phyloP scores from a whole-genome alignment of 768 basidiomycete genomes.

The Lactarius indigo region DNA sequence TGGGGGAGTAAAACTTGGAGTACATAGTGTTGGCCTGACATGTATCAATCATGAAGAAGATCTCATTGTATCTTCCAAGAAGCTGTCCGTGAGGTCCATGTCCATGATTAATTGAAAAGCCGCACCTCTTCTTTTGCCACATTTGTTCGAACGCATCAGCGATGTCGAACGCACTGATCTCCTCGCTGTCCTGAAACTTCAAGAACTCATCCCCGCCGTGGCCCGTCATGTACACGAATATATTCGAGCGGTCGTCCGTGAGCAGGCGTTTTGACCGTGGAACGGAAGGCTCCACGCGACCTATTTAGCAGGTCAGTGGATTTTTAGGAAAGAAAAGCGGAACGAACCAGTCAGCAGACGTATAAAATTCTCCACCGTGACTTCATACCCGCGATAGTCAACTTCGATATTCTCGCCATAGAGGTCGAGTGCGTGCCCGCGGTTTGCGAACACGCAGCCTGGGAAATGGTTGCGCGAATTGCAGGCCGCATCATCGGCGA shows the following conservation, averaged over 20 bases:
- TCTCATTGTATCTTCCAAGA: conserved; percentile 75
- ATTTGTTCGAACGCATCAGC: conserved; percentile 98
- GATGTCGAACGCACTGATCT: conserved; percentile 95
- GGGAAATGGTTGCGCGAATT: conserved; percentile 90
- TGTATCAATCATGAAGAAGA: conserved; percentile 98
- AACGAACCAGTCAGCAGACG: conserved; percentile 82
- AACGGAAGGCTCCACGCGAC: conserved; percentile 77
- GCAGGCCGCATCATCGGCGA: conserved; percentile 95
- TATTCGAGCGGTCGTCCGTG: conserved; percentile 85
- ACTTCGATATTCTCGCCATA: conserved; percentile 98
- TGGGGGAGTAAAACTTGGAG: conserved; percentile 88
- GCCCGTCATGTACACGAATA: conserved; percentile 98
- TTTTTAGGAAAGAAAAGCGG: neutral
- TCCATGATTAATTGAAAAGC: neutral
- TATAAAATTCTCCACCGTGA: conserved; percentile 95
- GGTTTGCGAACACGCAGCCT: conserved; percentile 88
- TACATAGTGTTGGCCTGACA: conserved; percentile 98
- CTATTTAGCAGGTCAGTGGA: conserved; percentile 38
- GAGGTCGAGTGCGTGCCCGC: conserved; percentile 75
- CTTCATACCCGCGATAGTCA: conserved; percentile 97
- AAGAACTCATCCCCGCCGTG: conserved; percentile 98
- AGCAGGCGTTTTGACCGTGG: conserved; percentile 91
- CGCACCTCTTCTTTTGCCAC: conserved; percentile 90
- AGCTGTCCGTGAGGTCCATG: neutral
- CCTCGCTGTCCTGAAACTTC: conserved; percentile 99